Conservation (phyloP, 2,329 filamentous ascomycete genomes). For the Venturia aucupariae region DNA sequence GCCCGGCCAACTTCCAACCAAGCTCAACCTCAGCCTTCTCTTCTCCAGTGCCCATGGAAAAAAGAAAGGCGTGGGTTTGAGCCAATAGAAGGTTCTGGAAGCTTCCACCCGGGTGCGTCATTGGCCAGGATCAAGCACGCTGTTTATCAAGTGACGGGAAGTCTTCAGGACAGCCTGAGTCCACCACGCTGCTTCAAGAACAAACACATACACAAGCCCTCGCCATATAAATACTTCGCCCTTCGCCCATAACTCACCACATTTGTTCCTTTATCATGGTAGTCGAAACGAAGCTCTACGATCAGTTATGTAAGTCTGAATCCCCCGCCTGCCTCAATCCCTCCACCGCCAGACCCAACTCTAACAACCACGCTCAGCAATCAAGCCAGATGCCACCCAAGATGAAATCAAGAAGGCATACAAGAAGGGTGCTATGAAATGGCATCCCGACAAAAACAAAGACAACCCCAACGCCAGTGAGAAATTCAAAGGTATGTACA, state of each 20-base stretch:
- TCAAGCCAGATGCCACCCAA: conserved; percentile 72
- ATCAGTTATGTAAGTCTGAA: conserved; percentile 51
- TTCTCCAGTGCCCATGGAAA: neutral
- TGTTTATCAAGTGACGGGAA: neutral
- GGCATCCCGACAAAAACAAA: conserved; percentile 97
- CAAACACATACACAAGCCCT: neutral
- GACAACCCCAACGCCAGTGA: conserved; percentile 76
- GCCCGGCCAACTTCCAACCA: neutral
- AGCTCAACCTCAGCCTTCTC: neutral
- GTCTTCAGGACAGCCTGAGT: neutral
- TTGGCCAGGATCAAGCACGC: conserved; percentile 2
- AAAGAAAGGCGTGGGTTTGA: neutral
- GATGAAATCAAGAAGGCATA: conserved; percentile 98
- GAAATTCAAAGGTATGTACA: conserved; percentile 69
- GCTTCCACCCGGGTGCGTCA: conserved; percentile 20
- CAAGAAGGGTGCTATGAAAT: conserved; percentile 80
- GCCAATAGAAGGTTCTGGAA: conserved; percentile 28
- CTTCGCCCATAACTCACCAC: conserved; percentile 15
- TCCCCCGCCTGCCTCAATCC: neutral
- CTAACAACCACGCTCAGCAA: conserved; percentile 28
- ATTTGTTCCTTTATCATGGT: conserved; percentile 54
- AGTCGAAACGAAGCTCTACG: conserved; percentile 91
- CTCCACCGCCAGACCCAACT: neutral
- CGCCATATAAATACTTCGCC: neutral
- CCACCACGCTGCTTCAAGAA: neutral